A percentile compares a stretch with the other conserved stretches of the same genome.
These are phyloP conservation scores for Capillidium heterosporum DNA, from an alignment of 371 early-diverging fungal genomes.

Conservation along the genomic window DNA sequence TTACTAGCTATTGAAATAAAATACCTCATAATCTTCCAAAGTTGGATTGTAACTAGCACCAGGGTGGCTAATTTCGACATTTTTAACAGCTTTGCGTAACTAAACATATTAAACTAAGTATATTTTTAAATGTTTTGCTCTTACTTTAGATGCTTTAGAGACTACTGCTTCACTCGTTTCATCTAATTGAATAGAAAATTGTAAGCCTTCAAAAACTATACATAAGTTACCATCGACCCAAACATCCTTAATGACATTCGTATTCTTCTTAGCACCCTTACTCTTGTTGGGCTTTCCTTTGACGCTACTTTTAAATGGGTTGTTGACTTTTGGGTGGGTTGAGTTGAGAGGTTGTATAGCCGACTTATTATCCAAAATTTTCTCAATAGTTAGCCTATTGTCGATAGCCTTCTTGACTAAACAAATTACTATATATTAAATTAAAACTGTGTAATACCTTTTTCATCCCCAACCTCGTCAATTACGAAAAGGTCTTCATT, in stretches of 20 bases:
- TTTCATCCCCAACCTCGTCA: conserved; percentile 47
- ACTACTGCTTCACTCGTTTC: not conserved
- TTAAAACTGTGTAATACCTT: conserved; percentile 15
- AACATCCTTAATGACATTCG: not conserved
- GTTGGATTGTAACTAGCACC: conserved; percentile 87
- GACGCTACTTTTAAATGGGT: no score
- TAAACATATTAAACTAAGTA: not conserved
- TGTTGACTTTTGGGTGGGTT: no score
- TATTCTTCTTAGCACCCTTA: no score
- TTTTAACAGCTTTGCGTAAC: conserved; percentile 32
- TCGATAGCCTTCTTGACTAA: conserved; percentile 9
- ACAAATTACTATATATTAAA: conserved; percentile 1
- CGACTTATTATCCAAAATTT: conserved; percentile 50
- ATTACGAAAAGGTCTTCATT: conserved; percentile 50
- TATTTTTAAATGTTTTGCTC: not conserved
- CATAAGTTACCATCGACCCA: not conserved
- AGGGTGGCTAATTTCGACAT: conserved; percentile 54
- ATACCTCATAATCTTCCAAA: conserved; percentile 52
- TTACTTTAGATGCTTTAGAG: not conserved
- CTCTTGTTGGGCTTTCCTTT: no score
- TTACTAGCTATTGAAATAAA: not conserved
- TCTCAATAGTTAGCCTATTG: conserved; percentile 34
- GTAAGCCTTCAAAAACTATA: not conserved
- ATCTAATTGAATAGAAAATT: not conserved
- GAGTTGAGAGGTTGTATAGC: no score